Evolutionary conservation across 2,329 filamentous ascomycete species (phyloP).

Genomic region (Niveomyces coronatus): DNA sequence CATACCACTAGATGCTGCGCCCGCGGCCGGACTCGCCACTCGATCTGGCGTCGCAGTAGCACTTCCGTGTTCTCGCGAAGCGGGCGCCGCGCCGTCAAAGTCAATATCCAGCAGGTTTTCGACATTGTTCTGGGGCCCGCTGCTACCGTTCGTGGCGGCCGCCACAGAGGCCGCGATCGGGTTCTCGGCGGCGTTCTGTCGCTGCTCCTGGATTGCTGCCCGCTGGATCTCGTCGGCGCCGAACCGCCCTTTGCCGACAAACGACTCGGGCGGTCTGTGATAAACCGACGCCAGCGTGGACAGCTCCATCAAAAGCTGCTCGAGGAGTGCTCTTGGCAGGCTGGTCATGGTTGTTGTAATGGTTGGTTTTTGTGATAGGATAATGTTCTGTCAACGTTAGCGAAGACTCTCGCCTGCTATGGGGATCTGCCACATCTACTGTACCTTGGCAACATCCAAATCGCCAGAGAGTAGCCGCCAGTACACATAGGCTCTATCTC

Average conservation of each 20-base stretch:
- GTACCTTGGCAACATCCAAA: slow-evolving; percentile 75
- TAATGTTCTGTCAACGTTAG: slow-evolving; percentile 51
- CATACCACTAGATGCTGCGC: slow-evolving; percentile 36
- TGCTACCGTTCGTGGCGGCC: slow-evolving; percentile 53
- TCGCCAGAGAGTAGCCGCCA: slow-evolving; percentile 94
- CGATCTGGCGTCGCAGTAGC: slow-evolving; percentile 55
- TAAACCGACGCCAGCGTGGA: slow-evolving; percentile 96
- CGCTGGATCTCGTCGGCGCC: slow-evolving; percentile 91
- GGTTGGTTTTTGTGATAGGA: slow-evolving; percentile 87
- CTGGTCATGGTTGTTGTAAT: slow-evolving; percentile 92
- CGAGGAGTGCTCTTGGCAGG: slow-evolving; percentile 70
- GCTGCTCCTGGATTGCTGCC: slow-evolving; percentile 92
- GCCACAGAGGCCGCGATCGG: slow-evolving; percentile 80
- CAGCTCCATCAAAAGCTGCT: slow-evolving; percentile 82
- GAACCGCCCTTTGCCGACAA: slow-evolving; percentile 88
- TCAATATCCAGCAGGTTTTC: slow-evolving; percentile 96
- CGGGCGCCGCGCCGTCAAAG: slow-evolving; percentile 86
- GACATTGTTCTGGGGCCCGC: slow-evolving; percentile 60
- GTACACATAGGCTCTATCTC: slow-evolving; percentile 95
- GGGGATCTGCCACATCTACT: too few species aligned
- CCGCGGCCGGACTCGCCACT: slow-evolving; percentile 49
- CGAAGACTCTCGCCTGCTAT: too few species aligned
- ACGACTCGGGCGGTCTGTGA: slow-evolving; percentile 97
- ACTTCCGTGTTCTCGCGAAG: slow-evolving; percentile 58
- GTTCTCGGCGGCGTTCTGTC: slow-evolving; percentile 85